These are phyloP conservation scores for Fusarium sp. DNA, from an alignment of 2,329 filamentous ascomycete genomes.

Conservation along the genomic window DNA sequence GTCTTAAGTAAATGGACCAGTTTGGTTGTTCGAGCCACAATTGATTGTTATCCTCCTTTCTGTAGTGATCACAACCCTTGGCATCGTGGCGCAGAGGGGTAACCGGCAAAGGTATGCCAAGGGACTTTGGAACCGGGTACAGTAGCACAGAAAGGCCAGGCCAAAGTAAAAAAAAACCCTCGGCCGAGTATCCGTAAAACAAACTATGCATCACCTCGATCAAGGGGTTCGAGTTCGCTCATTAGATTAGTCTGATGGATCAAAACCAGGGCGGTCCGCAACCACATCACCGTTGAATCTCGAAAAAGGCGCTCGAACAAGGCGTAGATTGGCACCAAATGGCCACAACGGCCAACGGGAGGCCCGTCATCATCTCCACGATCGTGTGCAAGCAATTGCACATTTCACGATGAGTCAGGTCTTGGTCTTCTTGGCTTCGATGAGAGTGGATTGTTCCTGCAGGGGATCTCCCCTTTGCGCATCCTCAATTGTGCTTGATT, in stretches of 20 bases:
- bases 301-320: slow-evolving; percentile 1
- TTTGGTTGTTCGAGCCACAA: neutral
- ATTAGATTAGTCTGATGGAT: neutral
- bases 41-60: neutral
- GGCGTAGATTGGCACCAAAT: neutral
- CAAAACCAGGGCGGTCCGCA: neutral
- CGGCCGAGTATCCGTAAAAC: neutral
- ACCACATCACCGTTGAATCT: neutral
- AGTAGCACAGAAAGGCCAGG: neutral
- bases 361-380: neutral
- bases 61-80: neutral
- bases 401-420: neutral
- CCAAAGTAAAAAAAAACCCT: neutral
- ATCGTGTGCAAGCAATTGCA: neutral
- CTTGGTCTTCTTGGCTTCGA: neutral
- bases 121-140: neutral
- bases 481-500: neutral
- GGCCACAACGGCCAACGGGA: neutral
- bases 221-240: neutral
- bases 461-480: neutral
- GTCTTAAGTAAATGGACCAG: too few relatives aligned
- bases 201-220: neutral
- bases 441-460: neutral
- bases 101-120: neutral
- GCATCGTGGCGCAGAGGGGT: neutral